Base-by-base conservation (phyloP, 2,329 filamentous ascomycete species). In the Neopestalotiopsis sp. region DNA sequence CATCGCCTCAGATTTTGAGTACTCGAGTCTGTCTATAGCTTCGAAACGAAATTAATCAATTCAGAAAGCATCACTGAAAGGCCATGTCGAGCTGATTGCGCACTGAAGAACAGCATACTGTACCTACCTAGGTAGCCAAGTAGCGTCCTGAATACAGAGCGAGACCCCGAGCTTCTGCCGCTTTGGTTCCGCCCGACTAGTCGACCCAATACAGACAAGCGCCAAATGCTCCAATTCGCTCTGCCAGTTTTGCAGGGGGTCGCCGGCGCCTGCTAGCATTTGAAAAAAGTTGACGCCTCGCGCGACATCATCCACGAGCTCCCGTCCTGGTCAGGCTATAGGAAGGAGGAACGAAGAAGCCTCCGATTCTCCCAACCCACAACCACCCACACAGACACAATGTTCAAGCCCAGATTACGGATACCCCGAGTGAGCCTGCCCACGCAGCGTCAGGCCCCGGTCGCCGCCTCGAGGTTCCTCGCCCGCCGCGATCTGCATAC, bases 381-480 rank as follows among this genome's bases (percentile, higher is more conserved):
- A 17, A 52, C 45, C 17, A 52, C 45, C 61, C n/a, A 64, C 49
- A 62, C 61, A 67, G 52, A 34, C 76, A 83, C 74, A 70, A 86
- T 89, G 87, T 78, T 89, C 74, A 84, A 85, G 74, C 81, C 86
- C 67, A 81, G 84, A 81, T 81, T 88, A 84, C 84, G 86, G 75
- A 82, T 84, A 82, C 84, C 85, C 70, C 81, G 82, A 72, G 77
- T 78, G 70, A 78, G 77, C 75, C 80, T 78, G 69, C 77, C 80
- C 73, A 72, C 80, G 69, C 77, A 75, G 74, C 77, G 76, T 65
- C 78, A 75, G 45, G 70, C 73, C 65, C 74, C 75, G 40, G 70
- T 72, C 65, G 74, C 75, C 70, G 34, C 34, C n/a, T 52, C 45
- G 13, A 14, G 17, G 17, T 75, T 76, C 71, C 63, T 69, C 34